These are phyloP conservation scores for Leptodontidium sp. DNA, from an alignment of 2,329 filamentous ascomycete species.

Conservation along the genomic window DNA sequence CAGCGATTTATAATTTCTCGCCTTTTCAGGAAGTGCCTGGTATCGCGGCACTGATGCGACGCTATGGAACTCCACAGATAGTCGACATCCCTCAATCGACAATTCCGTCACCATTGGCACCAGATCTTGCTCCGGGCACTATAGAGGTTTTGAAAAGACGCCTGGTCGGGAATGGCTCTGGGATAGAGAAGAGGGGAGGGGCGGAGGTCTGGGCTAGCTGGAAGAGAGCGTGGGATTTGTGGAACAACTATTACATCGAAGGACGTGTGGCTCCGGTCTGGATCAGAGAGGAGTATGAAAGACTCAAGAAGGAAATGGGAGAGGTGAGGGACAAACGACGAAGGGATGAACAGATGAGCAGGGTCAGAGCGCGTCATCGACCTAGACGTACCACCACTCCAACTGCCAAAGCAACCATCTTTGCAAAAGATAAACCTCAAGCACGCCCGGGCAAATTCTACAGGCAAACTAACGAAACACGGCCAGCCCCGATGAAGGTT, in stretches of 20 bases:
- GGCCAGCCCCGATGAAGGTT: background rate
- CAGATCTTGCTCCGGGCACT: constrained; percentile 32
- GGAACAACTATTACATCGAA: constrained; percentile 44
- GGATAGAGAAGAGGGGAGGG: constrained; percentile 13
- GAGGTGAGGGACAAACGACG: constrained; percentile 21
- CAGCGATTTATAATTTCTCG: constrained; percentile 31
- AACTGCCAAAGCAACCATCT: background rate
- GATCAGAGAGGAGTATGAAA: constrained; percentile 35
- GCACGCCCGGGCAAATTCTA: constrained; percentile 10
- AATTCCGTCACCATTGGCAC: constrained; percentile 37
- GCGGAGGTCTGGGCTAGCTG: constrained; percentile 42
- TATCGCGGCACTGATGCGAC: constrained; percentile 9
- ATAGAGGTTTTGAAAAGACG: constrained; percentile 29
- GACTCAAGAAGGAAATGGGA: constrained; percentile 29
- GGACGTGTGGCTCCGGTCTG: constrained; percentile 39
- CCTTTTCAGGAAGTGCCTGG: constrained; percentile 34
- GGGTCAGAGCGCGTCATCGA: background rate
- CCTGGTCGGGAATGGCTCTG: constrained; percentile 22
- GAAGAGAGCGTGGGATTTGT: constrained; percentile 46
- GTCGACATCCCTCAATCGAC: constrained; percentile 33
- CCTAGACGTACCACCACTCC: background rate
- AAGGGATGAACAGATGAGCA: background rate
- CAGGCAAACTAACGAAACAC: constrained; percentile 14
- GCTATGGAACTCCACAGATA: constrained; percentile 26
- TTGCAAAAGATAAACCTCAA: background rate